Evolutionary conservation across 352 stramenopile genomes (phyloP), one percentile per base, ranked within the genome.

Genomic region (Phytophthora tentaculata): DNA sequence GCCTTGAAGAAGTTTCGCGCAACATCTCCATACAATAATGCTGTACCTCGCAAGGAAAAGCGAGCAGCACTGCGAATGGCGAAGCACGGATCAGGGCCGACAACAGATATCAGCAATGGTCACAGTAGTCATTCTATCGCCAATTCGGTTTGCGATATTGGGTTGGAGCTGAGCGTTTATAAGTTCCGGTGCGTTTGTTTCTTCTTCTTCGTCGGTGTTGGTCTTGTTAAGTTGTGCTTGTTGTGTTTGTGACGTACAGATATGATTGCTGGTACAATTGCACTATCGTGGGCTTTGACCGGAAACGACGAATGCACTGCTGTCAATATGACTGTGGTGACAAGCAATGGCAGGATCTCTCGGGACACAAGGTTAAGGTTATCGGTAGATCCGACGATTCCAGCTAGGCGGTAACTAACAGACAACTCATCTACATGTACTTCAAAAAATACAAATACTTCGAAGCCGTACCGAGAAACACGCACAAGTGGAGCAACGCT

Each of bases 191-290:
- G 49, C 55, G 63, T 52, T 37, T 47, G 7, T 39, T 37, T 44
- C 17, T 57, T 44, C 17, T 57, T 16, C 19, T n/a, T 22, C 41
- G 2, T 24, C 19, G 7, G 37, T 41, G 23, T n/a, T 55, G 10
- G 47, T 59, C 16, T 49, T 51, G 32, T 35, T 19, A 22, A 43
- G 19, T 1, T 60, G 14, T 51, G 45, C 26, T 41, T 4, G 20
- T 39, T 48, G 24, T 59, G 14, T 23, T 29, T n/a, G 23, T n/a
- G 23, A 37, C 14, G 28, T 48, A 58, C 44, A 86, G 80, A 64
- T 94, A 92, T 50, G 84, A 94, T 61, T 94, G 81, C 65, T 94
- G 83, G 86, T 94, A 94, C 57, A 82, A 74, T 50, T 94, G 86
- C 74, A 90, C 75, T 1, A 67, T 94, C 41, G 83, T 94, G 17